Percentiles rank a stretch among this genome's conserved stretches.
Evolutionary conservation across 78 protist species (phyloP).

Genomic region (Dictyostelium purpureum): DNA sequence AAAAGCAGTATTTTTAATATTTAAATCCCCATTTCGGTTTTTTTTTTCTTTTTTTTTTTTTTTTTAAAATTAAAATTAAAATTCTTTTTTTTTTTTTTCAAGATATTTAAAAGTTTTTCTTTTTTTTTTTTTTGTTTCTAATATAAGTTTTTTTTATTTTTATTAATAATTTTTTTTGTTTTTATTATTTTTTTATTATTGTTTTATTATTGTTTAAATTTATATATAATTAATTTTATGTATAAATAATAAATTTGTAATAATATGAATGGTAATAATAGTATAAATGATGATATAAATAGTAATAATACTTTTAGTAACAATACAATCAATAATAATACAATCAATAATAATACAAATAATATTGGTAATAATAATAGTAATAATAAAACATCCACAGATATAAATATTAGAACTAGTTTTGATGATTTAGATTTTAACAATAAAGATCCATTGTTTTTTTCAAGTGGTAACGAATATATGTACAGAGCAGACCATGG

Average conservation of each 20-base stretch:
- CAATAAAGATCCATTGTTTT: conserved; percentile 12
- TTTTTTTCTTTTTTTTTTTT: too few species aligned
- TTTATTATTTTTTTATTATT: too few species aligned
- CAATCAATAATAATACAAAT: not conserved
- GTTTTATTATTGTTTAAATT: not conserved
- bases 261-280: too few species aligned
- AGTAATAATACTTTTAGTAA: not conserved
- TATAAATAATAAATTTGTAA: too few species aligned
- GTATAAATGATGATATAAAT: not conserved
- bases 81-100: not conserved
- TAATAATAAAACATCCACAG: not conserved
- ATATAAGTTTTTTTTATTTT: too few species aligned
- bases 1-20: not conserved
- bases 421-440: conserved; percentile 18
- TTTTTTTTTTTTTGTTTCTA: not conserved
- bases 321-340: not conserved
- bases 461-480: conserved; percentile 17
- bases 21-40: not conserved
- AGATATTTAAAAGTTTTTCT: not conserved
- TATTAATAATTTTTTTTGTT: too few species aligned
- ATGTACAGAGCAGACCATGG: not conserved
- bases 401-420: not conserved
- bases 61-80: too few species aligned
- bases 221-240: too few species aligned
- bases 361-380: not conserved